phyloP scores from a whole-genome alignment of 192 early-diverging fungal genomes.

The Entrophospora sp. region DNA sequence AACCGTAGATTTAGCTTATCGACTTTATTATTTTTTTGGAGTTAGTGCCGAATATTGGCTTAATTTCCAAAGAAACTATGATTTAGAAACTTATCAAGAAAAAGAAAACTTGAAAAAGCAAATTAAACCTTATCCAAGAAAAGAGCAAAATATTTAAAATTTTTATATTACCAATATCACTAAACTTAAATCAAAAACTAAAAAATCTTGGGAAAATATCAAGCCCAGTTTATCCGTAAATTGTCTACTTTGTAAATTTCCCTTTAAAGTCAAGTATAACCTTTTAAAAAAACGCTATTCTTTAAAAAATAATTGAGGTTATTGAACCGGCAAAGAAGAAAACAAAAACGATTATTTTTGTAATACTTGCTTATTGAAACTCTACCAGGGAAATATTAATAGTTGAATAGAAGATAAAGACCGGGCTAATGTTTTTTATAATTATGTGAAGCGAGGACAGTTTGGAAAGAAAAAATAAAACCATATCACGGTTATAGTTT shows the following conservation, averaged over 20 bases:
- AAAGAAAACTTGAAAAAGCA: not conserved
- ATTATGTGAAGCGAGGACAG: no score
- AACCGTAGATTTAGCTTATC: conserved; percentile 9
- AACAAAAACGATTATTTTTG: not conserved
- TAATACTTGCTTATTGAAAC: not conserved
- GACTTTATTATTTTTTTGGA: conserved; percentile 15
- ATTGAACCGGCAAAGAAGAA: not conserved
- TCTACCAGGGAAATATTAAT: not conserved
- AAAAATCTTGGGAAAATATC: no score
- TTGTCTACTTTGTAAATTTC: no score
- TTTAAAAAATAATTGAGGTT: not conserved
- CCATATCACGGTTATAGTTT: no score
- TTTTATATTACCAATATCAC: no score
- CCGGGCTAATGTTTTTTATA: no score
- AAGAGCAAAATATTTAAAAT: not conserved
- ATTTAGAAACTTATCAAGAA: conserved; percentile 14
- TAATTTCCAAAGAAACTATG: conserved; percentile 15
- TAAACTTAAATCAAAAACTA: no score
- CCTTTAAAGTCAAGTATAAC: no score
- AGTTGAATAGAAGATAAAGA: no score
- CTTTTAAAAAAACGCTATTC: no score
- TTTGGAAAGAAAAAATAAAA: no score
- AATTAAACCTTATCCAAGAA: not conserved
- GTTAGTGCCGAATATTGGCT: conserved; percentile 14
- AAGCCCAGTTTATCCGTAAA: no score